Evolutionary conservation across 305 asterid genomes (phyloP).

Genomic region (Rubia tinctorum): DNA sequence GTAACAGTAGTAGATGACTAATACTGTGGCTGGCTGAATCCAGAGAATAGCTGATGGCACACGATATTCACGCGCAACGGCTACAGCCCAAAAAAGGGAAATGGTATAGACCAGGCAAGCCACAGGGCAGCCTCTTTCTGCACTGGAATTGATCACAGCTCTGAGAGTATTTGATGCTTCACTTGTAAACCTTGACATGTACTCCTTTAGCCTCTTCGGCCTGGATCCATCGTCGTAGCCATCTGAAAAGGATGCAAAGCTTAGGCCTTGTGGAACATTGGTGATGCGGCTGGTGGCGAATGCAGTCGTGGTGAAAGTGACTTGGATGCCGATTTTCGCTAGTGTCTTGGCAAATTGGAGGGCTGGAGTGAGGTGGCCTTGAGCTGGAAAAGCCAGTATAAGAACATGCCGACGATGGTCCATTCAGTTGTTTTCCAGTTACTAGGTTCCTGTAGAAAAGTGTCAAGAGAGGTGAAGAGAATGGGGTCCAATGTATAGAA

Average conservation of each 20-base stretch:
- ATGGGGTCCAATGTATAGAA: no score
- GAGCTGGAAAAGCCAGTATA: not conserved
- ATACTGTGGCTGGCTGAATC: slow-evolving; percentile 44
- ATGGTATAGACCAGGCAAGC: slow-evolving; percentile 29
- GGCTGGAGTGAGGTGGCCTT: no score
- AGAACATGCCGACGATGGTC: not conserved
- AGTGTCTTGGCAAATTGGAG: no score
- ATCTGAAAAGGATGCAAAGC: no score
- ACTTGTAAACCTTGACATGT: not conserved
- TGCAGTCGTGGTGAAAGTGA: no score
- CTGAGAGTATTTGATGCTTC: not conserved
- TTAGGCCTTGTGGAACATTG: no score
- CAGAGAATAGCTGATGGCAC: slow-evolving; percentile 46
- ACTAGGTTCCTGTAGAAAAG: not conserved
- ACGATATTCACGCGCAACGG: slow-evolving; percentile 31
- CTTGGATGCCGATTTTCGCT: no score
- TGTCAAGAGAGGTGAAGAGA: not conserved
- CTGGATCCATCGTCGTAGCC: no score
- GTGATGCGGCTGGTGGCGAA: no score
- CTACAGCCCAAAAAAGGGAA: slow-evolving; percentile 43
- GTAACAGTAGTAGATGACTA: slow-evolving; percentile 32
- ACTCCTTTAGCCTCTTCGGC: no score
- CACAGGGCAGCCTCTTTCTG: not conserved
- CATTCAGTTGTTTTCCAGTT: not conserved
- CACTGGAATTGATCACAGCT: slow-evolving; percentile 1